Conservation (phyloP, 1,284 basidiomycete species). For the Apiotrichum gracile region DNA sequence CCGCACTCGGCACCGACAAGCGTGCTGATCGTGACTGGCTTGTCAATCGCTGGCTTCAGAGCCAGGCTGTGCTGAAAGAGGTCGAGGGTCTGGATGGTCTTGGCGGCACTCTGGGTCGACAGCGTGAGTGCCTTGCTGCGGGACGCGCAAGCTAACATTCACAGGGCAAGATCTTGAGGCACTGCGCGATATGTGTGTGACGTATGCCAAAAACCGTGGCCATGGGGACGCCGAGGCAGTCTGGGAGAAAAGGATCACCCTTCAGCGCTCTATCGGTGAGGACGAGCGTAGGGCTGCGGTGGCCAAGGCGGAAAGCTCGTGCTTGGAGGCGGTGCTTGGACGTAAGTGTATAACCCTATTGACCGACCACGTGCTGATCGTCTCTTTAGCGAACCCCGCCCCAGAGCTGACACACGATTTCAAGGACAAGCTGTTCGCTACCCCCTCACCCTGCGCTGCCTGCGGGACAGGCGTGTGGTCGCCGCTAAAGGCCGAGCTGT, state of each 20-base stretch:
- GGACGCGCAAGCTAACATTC: not conserved
- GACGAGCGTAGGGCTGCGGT: slow-evolving; percentile 14
- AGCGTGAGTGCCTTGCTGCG: slow-evolving; percentile 2
- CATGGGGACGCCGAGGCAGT: slow-evolving; percentile 17
- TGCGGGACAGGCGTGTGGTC: slow-evolving; percentile 15
- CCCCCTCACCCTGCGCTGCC: slow-evolving; percentile 14
- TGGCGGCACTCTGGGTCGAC: slow-evolving; percentile 1
- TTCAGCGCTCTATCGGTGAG: slow-evolving; percentile 13
- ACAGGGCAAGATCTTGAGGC: slow-evolving; percentile 7
- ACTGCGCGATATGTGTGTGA: slow-evolving; percentile 4
- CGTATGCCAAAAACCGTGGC: slow-evolving; percentile 11
- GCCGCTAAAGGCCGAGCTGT: slow-evolving; percentile 13
- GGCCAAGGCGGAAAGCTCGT: slow-evolving; percentile 15
- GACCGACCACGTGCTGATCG: not conserved
- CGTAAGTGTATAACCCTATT: too few species aligned
- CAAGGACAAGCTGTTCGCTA: slow-evolving; percentile 18
- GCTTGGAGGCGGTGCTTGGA: slow-evolving; percentile 16
- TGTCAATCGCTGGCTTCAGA: slow-evolving; percentile 15
- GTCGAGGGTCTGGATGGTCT: slow-evolving; percentile 5
- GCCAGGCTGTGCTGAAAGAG: not conserved
- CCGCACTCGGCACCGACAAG: slow-evolving; percentile 9
- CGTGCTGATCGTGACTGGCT: slow-evolving; percentile 16
- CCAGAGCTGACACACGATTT: slow-evolving; percentile 20
- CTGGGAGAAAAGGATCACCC: slow-evolving; percentile 15
- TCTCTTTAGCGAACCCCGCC: slow-evolving; percentile 3